These are phyloP conservation scores for Penicillium canescens DNA, from an alignment of 495 filamentous ascomycete species.

Conservation along the genomic window DNA sequence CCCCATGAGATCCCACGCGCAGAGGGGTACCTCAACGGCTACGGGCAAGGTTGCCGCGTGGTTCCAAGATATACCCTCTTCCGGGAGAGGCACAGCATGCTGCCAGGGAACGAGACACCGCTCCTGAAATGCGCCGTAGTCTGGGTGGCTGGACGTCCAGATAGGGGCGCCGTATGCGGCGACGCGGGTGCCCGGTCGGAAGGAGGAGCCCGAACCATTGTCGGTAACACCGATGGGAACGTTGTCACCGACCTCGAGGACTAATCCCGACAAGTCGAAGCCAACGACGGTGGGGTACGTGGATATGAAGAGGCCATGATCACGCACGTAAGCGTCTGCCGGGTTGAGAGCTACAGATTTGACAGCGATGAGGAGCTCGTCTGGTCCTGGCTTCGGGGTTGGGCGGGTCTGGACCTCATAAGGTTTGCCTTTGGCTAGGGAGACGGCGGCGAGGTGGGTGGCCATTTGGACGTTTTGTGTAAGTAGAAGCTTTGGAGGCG, in stretches of 20 bases:
- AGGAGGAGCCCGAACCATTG: slow-evolving; percentile 2
- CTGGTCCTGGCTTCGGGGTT: slow-evolving; percentile 45
- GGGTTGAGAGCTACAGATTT: slow-evolving; percentile 54
- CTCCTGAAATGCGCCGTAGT: slow-evolving; percentile 51
- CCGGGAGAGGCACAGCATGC: slow-evolving; percentile 37
- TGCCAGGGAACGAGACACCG: slow-evolving; percentile 38
- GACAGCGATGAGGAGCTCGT: slow-evolving; percentile 49
- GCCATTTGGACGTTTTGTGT: slow-evolving; percentile 24
- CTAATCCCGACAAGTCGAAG: slow-evolving; percentile 47
- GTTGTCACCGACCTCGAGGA: slow-evolving; percentile 42
- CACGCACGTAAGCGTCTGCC: slow-evolving; percentile 38
- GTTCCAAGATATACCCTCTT: slow-evolving; percentile 38
- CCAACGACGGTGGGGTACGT: slow-evolving; percentile 47
- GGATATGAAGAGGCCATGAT: slow-evolving; percentile 39
- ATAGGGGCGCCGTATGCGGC: slow-evolving; percentile 40
- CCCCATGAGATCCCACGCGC: slow-evolving; percentile 32
- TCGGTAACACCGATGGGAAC: slow-evolving; percentile 30
- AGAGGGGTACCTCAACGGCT: slow-evolving; percentile 33
- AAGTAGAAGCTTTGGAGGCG: not conserved
- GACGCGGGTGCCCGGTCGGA: slow-evolving; percentile 42
- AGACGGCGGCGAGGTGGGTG: slow-evolving; percentile 45
- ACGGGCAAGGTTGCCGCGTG: slow-evolving; percentile 47
- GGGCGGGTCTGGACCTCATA: slow-evolving; percentile 34
- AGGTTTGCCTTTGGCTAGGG: slow-evolving; percentile 28
- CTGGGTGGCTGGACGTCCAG: slow-evolving; percentile 35